A percentile compares a stretch with the other conserved stretches of the same genome.
These are phyloP conservation scores for Oldenlandia corymbosa DNA, from an alignment of 257 asterid species.

Conservation along the genomic window DNA sequence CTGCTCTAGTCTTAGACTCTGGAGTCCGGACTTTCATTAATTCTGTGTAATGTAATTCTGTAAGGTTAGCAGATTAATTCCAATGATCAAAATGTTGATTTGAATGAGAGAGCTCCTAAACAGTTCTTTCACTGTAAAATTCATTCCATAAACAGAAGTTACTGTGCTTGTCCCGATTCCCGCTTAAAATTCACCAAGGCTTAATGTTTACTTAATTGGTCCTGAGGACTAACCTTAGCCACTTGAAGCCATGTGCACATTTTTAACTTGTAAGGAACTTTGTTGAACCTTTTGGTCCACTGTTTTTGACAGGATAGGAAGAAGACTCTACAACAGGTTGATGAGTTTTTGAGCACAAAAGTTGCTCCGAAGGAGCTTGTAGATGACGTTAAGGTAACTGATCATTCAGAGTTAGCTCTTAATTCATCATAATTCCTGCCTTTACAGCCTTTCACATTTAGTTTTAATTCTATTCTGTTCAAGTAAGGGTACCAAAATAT, in stretches of 20 bases:
- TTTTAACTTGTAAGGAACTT: not conserved
- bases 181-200: not conserved
- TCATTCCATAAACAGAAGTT: not conserved
- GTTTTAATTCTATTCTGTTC: too few relatives aligned
- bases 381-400: slow-evolving; percentile 76
- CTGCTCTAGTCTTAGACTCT: not conserved
- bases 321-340: slow-evolving; percentile 64
- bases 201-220: not conserved
- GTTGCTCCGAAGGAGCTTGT: slow-evolving; percentile 77
- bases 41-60: too few relatives aligned
- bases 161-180: not conserved
- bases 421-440: not conserved
- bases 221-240: not conserved
- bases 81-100: not conserved
- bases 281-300: slow-evolving; percentile 12
- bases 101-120: not conserved
- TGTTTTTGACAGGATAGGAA: slow-evolving; percentile 72
- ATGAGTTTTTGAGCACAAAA: slow-evolving; percentile 59
- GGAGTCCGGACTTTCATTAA: not conserved
- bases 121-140: not conserved
- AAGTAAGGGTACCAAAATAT: not conserved
- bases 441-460: too few relatives aligned
- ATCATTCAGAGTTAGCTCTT: not conserved
- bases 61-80: too few relatives aligned
- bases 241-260: not conserved